Evolutionary conservation across 129 eudicot species (phyloP).

Genomic region (Sambucus nigra): DNA sequence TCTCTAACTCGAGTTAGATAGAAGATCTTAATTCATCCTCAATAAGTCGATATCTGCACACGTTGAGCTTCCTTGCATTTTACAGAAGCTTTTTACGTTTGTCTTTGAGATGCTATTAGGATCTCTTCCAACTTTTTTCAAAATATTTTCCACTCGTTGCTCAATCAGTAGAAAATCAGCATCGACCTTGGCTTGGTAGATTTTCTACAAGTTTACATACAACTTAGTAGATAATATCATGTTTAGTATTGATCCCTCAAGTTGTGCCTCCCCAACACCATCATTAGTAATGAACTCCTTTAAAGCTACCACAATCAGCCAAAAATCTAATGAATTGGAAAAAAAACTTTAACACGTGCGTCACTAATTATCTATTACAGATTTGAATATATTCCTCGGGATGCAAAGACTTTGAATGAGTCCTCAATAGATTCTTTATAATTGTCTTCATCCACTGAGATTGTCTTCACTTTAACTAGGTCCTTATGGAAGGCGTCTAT

Average conservation of each 20-base stretch:
- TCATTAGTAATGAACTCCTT: conserved; percentile 93
- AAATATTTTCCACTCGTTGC: conserved; percentile 47
- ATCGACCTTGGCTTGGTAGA: conserved; percentile 97
- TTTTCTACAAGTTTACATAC: conserved; percentile 77
- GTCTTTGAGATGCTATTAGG: conserved; percentile 61
- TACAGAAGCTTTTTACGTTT: conserved; percentile 70
- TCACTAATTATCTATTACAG: conserved; percentile 64
- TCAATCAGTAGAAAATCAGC: conserved; percentile 73
- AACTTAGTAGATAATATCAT: conserved; percentile 98
- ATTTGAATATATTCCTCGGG: conserved; percentile 78
- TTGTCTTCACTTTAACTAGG: conserved; percentile 53
- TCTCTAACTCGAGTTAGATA: conserved; percentile 45
- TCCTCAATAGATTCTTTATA: conserved; percentile 94
- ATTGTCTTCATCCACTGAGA: conserved; percentile 75
- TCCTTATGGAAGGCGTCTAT: conserved; percentile 81
- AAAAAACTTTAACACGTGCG: conserved; percentile 61
- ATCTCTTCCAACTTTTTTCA: conserved; percentile 85
- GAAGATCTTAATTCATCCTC: conserved; percentile 3
- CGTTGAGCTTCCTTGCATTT: conserved; percentile 88
- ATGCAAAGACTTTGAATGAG: conserved; percentile 83
- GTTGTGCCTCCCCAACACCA: conserved; percentile 94
- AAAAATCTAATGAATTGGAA: conserved; percentile 75
- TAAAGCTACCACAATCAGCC: conserved; percentile 92
- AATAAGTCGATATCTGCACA: conserved; percentile 69
- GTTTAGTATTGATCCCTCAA: conserved; percentile 96